Evolutionary conservation across 2,329 filamentous ascomycete genomes (phyloP).

Genomic region (Venturia oleaginea): DNA sequence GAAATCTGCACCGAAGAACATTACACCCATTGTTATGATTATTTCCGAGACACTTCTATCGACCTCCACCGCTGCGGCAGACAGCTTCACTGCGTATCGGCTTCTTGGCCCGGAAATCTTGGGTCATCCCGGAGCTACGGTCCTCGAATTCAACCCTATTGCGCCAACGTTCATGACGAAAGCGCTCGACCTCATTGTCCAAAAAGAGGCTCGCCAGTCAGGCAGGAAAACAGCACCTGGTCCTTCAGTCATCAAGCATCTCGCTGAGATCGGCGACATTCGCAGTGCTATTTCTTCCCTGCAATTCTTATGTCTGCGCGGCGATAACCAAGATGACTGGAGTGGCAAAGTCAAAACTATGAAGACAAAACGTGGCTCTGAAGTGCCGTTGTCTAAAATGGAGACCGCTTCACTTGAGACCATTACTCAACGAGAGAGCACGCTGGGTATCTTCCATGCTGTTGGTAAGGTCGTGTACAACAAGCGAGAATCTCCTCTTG

Average conservation of each 20-base stretch:
- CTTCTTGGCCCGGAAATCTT: conserved; percentile 80
- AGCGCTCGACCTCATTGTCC: conserved; percentile 70
- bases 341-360: conserved; percentile 62
- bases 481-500: conserved; percentile 55
- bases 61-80: conserved; percentile 72
- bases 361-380: conserved; percentile 40
- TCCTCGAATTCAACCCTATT: conserved; percentile 89
- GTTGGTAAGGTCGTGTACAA: conserved; percentile 96
- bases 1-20: conserved; percentile 29
- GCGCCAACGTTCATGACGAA: conserved; percentile 79
- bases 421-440: conserved; percentile 79
- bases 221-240: conserved; percentile 63
- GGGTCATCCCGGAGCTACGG: conserved; percentile 65
- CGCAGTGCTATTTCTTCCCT: conserved; percentile 85
- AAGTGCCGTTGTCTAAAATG: conserved; percentile 58
- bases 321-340: conserved; percentile 66
- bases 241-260: conserved; percentile 63
- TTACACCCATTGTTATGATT: conserved; percentile 74
- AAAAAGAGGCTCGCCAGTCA: conserved; percentile 76
- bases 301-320: conserved; percentile 83
- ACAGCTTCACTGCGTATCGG: conserved; percentile 88
- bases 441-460: conserved; percentile 88
- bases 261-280: conserved; percentile 85
- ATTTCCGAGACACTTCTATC: conserved; percentile 86
- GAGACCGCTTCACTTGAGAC: conserved; percentile 73